Evolutionary conservation across 108 stramenopile species (phyloP), one percentile per base, ranked within the genome.

Genomic region (Nitzschia inconspicua): DNA sequence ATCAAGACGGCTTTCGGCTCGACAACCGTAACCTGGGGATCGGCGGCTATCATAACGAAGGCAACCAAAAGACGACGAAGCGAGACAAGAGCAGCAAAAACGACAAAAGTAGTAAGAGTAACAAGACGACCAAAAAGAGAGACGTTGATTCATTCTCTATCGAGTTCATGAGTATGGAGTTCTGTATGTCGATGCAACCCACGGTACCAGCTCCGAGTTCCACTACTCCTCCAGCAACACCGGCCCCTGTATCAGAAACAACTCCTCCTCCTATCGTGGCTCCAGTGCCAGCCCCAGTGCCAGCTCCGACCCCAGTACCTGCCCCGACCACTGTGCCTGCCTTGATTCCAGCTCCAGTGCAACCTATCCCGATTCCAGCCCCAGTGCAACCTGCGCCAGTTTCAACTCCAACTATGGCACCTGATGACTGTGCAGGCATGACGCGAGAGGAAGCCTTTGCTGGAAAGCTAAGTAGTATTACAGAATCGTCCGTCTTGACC

Each of bases 401-500:
- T 7, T 40, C 50, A 3, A 31, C 52, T 16, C 34, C 26, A 35
- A 31, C 53, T 25, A n/a, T 55, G 28, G 39, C 31, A 27, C 27
- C 39, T 18, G 28, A 8, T 28, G 16, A 11, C 47, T 70, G 60
- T 46, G 40, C 28, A n/a, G 16, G 48, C 19, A 3, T 58, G 26
- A 31, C 70, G 23, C 44, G 63, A 24, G 62, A 57, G 18, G 63
- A 64, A 28, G 57, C 32, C 6, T 16, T 72, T 10, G 26, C 42
- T 14, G 19, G n/a, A 30, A 52, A 24, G n/a, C 39, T 72, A 11
- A 30, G 43, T 6, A 27, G 42, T 29, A 46, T 72, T 11, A 72
- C 70, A 10, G 63, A 72, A 13, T 40, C 20, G 16, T 36, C 70
- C 25, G 49, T 58, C 19, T 37, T 82, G 4, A n/a, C 40, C 8